Conservation (phyloP, 2,329 filamentous ascomycete species). For the Monosporascus sp. region DNA sequence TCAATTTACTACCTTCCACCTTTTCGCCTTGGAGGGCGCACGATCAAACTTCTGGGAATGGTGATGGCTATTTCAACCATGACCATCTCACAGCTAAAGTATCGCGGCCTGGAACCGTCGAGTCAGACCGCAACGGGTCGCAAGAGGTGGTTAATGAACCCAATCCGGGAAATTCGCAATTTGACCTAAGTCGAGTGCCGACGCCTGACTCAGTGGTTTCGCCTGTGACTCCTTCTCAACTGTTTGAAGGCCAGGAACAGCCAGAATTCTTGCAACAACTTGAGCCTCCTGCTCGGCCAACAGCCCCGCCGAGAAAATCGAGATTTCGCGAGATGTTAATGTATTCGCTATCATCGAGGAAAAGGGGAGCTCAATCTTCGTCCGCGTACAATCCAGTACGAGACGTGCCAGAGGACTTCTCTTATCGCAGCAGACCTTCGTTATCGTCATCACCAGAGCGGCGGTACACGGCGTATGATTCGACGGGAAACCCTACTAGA, state of each 20-base stretch:
- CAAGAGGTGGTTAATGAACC: background rate
- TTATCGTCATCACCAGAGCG: background rate
- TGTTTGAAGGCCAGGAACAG: background rate
- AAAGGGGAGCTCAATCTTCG: constrained; percentile 2
- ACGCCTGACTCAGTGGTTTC: background rate
- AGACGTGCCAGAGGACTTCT: constrained; percentile 12
- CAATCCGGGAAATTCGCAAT: background rate
- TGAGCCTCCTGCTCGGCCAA: background rate
- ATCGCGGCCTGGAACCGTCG: background rate
- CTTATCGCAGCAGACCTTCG: background rate
- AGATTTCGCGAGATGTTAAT: constrained; percentile 17
- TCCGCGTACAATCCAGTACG: constrained; percentile 3
- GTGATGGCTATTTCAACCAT: background rate
- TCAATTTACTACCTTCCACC: constrained; percentile 13
- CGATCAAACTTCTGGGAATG: constrained; percentile 1
- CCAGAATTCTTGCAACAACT: constrained; percentile 1
- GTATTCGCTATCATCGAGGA: constrained; percentile 13
- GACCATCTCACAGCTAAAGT: background rate
- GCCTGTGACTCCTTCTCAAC: background rate
- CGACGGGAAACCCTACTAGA: background rate
- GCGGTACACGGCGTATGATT: background rate
- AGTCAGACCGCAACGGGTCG: background rate
- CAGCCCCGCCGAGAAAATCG: constrained; percentile 1
- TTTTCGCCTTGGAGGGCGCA: constrained; percentile 15
- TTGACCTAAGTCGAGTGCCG: constrained; percentile 3